Percentiles rank a stretch among this genome's conserved stretches.
Evolutionary conservation across 805 yeast genomes (phyloP).

Genomic region (Blastobotrys attinorum): DNA sequence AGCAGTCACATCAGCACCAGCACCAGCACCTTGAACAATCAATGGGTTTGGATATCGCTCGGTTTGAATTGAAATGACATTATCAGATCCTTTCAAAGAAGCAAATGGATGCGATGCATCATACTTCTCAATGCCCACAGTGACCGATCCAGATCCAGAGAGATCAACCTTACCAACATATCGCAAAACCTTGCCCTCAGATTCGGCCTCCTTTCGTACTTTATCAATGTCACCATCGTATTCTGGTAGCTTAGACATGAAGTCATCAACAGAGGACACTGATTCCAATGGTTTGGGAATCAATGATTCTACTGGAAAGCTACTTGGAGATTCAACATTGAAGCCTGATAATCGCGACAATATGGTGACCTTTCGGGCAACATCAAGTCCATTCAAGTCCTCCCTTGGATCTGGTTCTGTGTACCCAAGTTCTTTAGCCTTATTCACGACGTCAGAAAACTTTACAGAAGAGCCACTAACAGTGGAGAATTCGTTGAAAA

Average conservation of each 20-base stretch:
- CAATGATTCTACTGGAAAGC: slow-evolving; percentile 90
- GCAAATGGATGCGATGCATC: slow-evolving; percentile 92
- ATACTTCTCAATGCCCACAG: slow-evolving; percentile 80
- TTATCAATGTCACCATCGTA: slow-evolving; percentile 74
- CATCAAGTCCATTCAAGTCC: slow-evolving; percentile 95
- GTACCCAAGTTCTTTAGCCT: slow-evolving; percentile 87
- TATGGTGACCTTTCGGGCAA: slow-evolving; percentile 96
- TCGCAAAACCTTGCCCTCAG: slow-evolving; percentile 80
- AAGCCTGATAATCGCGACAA: slow-evolving; percentile 90
- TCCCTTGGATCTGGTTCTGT: slow-evolving; percentile 99
- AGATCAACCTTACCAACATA: slow-evolving; percentile 89
- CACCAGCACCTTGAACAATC: slow-evolving; percentile 94
- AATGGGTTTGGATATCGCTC: slow-evolving; percentile 90
- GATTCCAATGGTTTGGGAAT: slow-evolving; percentile 79
- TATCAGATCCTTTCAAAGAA: slow-evolving; percentile 89
- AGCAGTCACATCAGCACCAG: slow-evolving; percentile 72
- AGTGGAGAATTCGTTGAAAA: slow-evolving; percentile 88
- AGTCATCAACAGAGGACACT: slow-evolving; percentile 58
- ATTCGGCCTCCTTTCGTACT: slow-evolving; percentile 72
- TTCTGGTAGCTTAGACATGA: slow-evolving; percentile 69
- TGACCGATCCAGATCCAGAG: slow-evolving; percentile 44
- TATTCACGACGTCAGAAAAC: slow-evolving; percentile 82
- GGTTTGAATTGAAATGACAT: slow-evolving; percentile 85
- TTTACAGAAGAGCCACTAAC: slow-evolving; percentile 47
- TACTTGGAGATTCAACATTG: slow-evolving; percentile 73